phyloP scores from a whole-genome alignment of 352 stramenopile genomes.

The Phytophthora fragariae region DNA sequence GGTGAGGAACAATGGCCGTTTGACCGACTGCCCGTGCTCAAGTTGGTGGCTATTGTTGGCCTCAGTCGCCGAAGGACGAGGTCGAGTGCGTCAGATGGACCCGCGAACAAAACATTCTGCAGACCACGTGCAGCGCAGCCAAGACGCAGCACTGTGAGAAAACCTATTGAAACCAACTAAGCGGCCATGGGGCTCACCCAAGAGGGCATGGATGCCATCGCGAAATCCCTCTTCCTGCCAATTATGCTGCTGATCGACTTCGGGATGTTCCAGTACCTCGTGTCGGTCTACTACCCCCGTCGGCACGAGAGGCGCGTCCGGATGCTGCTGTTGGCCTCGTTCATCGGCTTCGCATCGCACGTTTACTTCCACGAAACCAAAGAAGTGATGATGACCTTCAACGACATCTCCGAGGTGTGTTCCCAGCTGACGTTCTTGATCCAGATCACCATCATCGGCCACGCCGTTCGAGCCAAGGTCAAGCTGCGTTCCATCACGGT shows the following conservation, averaged over 20 bases:
- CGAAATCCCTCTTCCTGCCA: conserved; percentile 13
- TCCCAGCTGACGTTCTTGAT: conserved; percentile 39
- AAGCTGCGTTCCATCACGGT: conserved; percentile 27
- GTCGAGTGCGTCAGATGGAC: background rate
- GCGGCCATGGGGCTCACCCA: conserved; percentile 19
- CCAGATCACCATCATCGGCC: conserved; percentile 45
- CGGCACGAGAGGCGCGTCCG: conserved; percentile 17
- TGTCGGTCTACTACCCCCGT: conserved; percentile 25
- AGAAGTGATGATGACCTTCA: conserved; percentile 20
- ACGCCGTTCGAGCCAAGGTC: conserved; percentile 28
- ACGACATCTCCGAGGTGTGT: conserved; percentile 42
- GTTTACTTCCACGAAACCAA: conserved; percentile 27
- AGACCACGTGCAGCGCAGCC: background rate
- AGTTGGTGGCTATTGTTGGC: background rate
- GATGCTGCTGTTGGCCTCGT: conserved; percentile 26
- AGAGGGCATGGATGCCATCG: conserved; percentile 15
- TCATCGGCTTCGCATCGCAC: conserved; percentile 33
- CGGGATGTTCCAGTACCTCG: conserved; percentile 24
- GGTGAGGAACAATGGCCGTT: background rate
- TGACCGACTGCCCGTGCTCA: background rate
- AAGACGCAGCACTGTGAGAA: background rate
- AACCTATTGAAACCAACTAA: background rate
- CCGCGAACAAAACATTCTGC: background rate
- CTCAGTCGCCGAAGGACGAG: background rate
- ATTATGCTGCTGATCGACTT: conserved; percentile 30